Conservation (phyloP, 2,329 filamentous ascomycete species). For the Emericellopsis cladophorae region DNA sequence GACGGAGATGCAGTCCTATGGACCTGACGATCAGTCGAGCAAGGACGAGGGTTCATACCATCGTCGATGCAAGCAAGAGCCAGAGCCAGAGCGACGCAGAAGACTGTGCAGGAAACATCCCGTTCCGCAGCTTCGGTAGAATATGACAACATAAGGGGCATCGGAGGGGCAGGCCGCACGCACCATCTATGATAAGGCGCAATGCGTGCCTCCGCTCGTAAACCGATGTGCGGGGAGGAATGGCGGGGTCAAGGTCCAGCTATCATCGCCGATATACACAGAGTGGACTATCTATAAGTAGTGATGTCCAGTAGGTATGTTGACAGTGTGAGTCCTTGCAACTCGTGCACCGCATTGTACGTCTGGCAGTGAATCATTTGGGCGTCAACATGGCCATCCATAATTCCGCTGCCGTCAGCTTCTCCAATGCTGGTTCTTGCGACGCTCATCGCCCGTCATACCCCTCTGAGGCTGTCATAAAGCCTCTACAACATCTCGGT, state of each 20-base stretch:
- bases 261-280: not conserved
- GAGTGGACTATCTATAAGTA: not conserved
- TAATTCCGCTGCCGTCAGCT: slow-evolving; percentile 37
- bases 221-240: not conserved
- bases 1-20: too few species aligned
- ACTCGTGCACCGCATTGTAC: too few species aligned
- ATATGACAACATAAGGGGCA: not conserved
- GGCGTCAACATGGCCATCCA: not conserved
- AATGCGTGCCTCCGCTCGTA: not conserved
- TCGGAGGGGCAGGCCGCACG: too few species aligned
- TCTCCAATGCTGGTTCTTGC: slow-evolving; percentile 51
- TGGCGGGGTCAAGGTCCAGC: not conserved
- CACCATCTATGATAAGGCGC: too few species aligned
- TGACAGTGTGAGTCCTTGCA: too few species aligned
- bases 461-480: slow-evolving; percentile 40
- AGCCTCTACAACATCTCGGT: slow-evolving; percentile 42
- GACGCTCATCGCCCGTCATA: slow-evolving; percentile 59
- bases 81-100: not conserved
- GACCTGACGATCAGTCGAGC: too few species aligned
- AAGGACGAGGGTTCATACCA: too few species aligned
- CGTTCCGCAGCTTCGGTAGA: not conserved
- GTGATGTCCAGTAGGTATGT: too few species aligned
- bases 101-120: slow-evolving; percentile 1
- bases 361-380: too few species aligned
- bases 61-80: not conserved